Conservation (phyloP, 1,139 yeast species). For the Blastobotrys raffinosifermentans region DNA sequence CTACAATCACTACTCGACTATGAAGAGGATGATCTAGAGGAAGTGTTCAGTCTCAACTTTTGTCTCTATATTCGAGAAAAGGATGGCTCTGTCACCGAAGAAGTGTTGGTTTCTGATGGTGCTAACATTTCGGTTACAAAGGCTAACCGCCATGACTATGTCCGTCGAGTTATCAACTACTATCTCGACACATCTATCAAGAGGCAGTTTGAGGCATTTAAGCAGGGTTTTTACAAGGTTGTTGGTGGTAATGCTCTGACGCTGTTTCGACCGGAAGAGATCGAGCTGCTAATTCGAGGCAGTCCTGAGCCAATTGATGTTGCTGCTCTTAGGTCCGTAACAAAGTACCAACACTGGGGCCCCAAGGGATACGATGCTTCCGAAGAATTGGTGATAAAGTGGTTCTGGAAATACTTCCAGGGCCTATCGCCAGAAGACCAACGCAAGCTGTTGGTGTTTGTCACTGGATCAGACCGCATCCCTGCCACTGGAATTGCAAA, state of each 20-base stretch:
- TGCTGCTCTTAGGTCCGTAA: constrained; percentile 59
- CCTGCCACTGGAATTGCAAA: constrained; percentile 85
- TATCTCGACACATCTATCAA: constrained; percentile 52
- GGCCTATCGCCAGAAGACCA: constrained; percentile 45
- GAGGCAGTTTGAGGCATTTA: constrained; percentile 51
- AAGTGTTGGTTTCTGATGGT: constrained; percentile 57
- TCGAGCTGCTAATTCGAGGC: constrained; percentile 74
- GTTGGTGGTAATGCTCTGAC: constrained; percentile 77
- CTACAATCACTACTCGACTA: constrained; percentile 50
- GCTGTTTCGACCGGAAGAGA: constrained; percentile 73
- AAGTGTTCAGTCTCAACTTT: constrained; percentile 44
- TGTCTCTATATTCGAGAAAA: constrained; percentile 34
- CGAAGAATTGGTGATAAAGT: constrained; percentile 39
- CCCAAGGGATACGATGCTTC: constrained; percentile 35
- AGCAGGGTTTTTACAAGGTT: constrained; percentile 66
- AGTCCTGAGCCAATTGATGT: constrained; percentile 65
- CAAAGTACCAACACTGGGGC: constrained; percentile 65
- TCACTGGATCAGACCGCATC: constrained; percentile 85
- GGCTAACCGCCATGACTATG: constrained; percentile 53
- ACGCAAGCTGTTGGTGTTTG: constrained; percentile 61
- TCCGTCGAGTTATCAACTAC: constrained; percentile 55
- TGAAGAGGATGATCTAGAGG: constrained; percentile 41
- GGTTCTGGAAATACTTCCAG: constrained; percentile 83
- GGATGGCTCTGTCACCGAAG: constrained; percentile 21
- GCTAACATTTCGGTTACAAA: constrained; percentile 45